Evolutionary conservation across 2,329 filamentous ascomycete species (phyloP).

Genomic region (Xylariaceae sp.): DNA sequence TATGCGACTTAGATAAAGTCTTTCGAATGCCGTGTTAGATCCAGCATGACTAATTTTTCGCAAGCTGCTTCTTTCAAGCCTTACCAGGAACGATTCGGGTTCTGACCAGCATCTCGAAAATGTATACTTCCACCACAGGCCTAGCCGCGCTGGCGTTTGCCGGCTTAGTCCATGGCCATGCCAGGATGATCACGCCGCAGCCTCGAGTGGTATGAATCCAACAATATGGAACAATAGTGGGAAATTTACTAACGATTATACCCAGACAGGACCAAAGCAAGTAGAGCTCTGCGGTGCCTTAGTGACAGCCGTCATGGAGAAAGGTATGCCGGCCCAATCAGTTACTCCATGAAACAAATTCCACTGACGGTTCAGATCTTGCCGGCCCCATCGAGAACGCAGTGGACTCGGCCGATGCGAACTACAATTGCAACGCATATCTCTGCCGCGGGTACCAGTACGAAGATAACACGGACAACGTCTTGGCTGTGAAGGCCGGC

Average conservation of each 20-base stretch:
- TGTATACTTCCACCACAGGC: slow-evolving; percentile 3
- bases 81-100: too few species aligned
- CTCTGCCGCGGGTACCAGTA: slow-evolving; percentile 33
- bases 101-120: background rate
- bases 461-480: slow-evolving; percentile 30
- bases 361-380: slow-evolving; percentile 14
- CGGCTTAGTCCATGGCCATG: slow-evolving; percentile 12
- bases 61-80: too few species aligned
- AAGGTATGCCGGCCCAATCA: slow-evolving; percentile 8
- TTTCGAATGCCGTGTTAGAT: too few species aligned
- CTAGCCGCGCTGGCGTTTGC: slow-evolving; percentile 2
- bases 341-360: background rate
- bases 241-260: background rate
- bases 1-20: too few species aligned
- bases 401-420: slow-evolving; percentile 20
- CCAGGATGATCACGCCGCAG: slow-evolving; percentile 12
- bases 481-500: slow-evolving; percentile 30
- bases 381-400: slow-evolving; percentile 31
- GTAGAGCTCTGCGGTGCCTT: slow-evolving; percentile 21
- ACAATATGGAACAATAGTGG: background rate
- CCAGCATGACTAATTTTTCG: too few species aligned
- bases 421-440: slow-evolving; percentile 28
- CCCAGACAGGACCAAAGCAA: slow-evolving; percentile 24
- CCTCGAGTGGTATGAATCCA: slow-evolving; percentile 10
- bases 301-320: slow-evolving; percentile 20